phyloP scores from a whole-genome alignment of 2,329 filamentous ascomycete genomes.

The Lecanicillium sp. region DNA sequence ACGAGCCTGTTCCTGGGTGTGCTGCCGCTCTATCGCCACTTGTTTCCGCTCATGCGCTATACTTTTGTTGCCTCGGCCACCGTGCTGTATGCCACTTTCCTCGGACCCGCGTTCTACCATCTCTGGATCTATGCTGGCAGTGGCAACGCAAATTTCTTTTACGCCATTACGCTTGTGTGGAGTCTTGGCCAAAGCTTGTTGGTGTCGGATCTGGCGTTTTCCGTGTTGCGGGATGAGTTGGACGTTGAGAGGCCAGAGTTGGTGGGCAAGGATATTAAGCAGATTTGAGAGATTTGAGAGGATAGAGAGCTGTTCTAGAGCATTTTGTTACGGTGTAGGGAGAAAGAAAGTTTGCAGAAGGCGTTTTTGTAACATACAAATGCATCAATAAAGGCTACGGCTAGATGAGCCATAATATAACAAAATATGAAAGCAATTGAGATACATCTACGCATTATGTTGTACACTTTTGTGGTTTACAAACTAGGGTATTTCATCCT shows the following conservation, averaged over 20 bases:
- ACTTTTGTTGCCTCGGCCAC: slow-evolving; percentile 78
- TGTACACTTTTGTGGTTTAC: too few species aligned
- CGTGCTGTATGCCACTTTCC: slow-evolving; percentile 76
- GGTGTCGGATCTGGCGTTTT: slow-evolving; percentile 81
- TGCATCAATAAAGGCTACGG: too few species aligned
- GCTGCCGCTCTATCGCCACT: slow-evolving; percentile 79
- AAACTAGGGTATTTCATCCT: slow-evolving; percentile 9
- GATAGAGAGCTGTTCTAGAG: too few species aligned
- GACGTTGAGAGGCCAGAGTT: slow-evolving; percentile 87
- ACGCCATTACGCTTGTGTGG: slow-evolving; percentile 98
- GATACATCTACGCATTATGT: too few species aligned
- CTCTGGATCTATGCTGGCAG: slow-evolving; percentile 98
- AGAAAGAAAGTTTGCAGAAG: too few species aligned
- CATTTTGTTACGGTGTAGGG: too few species aligned
- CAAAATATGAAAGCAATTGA: too few species aligned
- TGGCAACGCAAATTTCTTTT: slow-evolving; percentile 98
- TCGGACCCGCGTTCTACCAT: slow-evolving; percentile 93
- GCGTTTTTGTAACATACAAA: too few species aligned
- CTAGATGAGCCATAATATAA: too few species aligned
- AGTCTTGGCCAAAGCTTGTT: slow-evolving; percentile 81
- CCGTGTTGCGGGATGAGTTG: slow-evolving; percentile 85
- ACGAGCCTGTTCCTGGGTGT: slow-evolving; percentile 77
- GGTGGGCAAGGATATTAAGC: slow-evolving; percentile 76
- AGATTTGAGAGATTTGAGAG: too few species aligned
- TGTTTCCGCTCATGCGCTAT: slow-evolving; percentile 90